Evolutionary conservation across 2,329 filamentous ascomycete species (phyloP).

Genomic region (Diplocarpon rosae): DNA sequence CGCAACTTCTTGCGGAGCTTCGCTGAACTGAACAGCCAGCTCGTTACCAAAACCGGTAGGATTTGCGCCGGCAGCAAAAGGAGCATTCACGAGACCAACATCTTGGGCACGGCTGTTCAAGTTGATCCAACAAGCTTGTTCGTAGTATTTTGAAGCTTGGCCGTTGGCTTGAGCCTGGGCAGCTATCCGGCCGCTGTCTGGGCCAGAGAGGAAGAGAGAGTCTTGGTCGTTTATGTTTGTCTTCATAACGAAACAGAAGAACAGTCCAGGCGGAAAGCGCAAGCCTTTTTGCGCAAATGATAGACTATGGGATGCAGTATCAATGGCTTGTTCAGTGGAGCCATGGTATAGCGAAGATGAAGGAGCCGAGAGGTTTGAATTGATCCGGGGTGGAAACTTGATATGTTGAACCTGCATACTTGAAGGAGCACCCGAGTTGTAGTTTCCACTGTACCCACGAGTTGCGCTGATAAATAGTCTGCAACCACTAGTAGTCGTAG

Average conservation of each 20-base stretch:
- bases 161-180: slow-evolving; percentile 33
- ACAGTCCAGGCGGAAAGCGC: slow-evolving; percentile 78
- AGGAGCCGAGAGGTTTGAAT: slow-evolving; percentile 19
- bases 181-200: slow-evolving; percentile 80
- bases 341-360: slow-evolving; percentile 19
- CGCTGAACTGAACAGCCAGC: slow-evolving; percentile 89
- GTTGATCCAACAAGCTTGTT: slow-evolving; percentile 71
- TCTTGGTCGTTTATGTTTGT: slow-evolving; percentile 49
- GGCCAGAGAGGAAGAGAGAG: slow-evolving; percentile 70
- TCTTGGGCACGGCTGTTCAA: slow-evolving; percentile 66
- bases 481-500: slow-evolving; percentile 81
- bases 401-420: slow-evolving; percentile 98
- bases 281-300: slow-evolving; percentile 40
- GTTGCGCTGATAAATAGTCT: slow-evolving; percentile 88
- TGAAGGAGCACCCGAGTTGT: slow-evolving; percentile 54
- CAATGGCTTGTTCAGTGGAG: slow-evolving; percentile 14
- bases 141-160: slow-evolving; percentile 44
- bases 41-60: slow-evolving; percentile 88
- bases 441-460: slow-evolving; percentile 56
- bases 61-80: slow-evolving; percentile 56
- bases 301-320: slow-evolving; percentile 36
- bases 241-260: slow-evolving; percentile 69
- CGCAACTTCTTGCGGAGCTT: slow-evolving; percentile 70
- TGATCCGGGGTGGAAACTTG: slow-evolving; percentile 66
- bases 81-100: slow-evolving; percentile 63